Evolutionary conservation across 1,284 basidiomycete species (phyloP).

Genomic region (Uromyces viciae-fabae): DNA sequence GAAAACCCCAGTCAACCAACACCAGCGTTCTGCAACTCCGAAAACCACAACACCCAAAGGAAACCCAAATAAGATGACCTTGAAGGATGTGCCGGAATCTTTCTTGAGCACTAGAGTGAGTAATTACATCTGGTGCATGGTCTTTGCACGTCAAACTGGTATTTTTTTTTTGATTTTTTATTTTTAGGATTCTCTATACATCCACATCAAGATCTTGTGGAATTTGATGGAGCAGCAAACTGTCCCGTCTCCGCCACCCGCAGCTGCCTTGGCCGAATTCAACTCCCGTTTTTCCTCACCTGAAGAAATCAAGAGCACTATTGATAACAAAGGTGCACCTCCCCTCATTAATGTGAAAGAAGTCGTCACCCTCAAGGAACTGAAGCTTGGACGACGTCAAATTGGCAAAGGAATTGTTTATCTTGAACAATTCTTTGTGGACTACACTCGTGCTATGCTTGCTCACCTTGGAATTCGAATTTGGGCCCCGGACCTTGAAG

Average conservation of each 20-base stretch:
- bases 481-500: constrained; percentile 30
- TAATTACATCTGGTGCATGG: no score
- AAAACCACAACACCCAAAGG: no score
- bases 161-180: no score
- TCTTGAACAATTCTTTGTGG: constrained; percentile 18
- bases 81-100: no score
- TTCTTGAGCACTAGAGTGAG: no score
- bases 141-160: no score
- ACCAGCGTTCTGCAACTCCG: no score
- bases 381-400: neutral
- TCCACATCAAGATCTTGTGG: constrained; percentile 27
- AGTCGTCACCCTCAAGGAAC: neutral
- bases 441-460: constrained; percentile 7
- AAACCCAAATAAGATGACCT: no score
- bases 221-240: neutral
- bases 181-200: constrained; percentile 32
- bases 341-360: constrained; percentile 6
- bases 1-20: no score
- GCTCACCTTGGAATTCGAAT: constrained; percentile 1
- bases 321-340: neutral
- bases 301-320: neutral
- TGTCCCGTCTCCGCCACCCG: neutral
- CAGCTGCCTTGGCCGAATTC: constrained; percentile 6
- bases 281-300: neutral
- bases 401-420: constrained; percentile 14